Evolutionary conservation across 1,139 yeast species (phyloP), one percentile per base, ranked within the genome.

Genomic region (Hemisphaericaspora xylanilytica): DNA sequence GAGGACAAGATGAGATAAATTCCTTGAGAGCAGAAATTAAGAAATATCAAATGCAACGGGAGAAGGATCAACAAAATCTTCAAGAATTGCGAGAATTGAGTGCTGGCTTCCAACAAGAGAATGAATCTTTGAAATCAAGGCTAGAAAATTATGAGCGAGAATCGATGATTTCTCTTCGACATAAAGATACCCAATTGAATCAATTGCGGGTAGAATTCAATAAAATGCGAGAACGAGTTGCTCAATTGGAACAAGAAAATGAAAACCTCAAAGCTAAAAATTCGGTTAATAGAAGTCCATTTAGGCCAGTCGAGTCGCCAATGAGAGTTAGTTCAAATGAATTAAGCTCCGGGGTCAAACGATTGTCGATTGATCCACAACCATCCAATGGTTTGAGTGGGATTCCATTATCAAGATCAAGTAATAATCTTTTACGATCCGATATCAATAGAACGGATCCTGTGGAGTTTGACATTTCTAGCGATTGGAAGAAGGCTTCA

Each of bases 401-500:
- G 13, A 16, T 28, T 20, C 25, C 27, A 21, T 14, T 15, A 13
- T 20, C 36, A 21, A 34, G 36, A n/a, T 28, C 36, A 14, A 27
- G 15, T n/a, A 33, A 27, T 32, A 15, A 14, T 25, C 11, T 32
- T 17, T 18, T 26, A 8, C 8, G n/a, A n/a, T 15, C 30, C 12
- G 20, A 15, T 11, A 10, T 29, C 13, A 15, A 21, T 10, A 18
- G 16, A 5, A 17, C 20, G 16, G 46, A 43, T 29, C 21, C 37
- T 11, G 29, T 42, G 40, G 45, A 66, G 43, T 48, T 66, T 35
- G 74, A 71, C 38, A 64, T 71, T 29, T 74, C 72, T 38, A 87
- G 81, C 49, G 95, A 85, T 50, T 89, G 96, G 96, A 78, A 76
- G 52, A 75, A 92, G 37, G 96, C 96, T 0, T 92, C 94, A 0